Conservation (phyloP, 805 yeast species). For the Yarrowia sp. region DNA sequence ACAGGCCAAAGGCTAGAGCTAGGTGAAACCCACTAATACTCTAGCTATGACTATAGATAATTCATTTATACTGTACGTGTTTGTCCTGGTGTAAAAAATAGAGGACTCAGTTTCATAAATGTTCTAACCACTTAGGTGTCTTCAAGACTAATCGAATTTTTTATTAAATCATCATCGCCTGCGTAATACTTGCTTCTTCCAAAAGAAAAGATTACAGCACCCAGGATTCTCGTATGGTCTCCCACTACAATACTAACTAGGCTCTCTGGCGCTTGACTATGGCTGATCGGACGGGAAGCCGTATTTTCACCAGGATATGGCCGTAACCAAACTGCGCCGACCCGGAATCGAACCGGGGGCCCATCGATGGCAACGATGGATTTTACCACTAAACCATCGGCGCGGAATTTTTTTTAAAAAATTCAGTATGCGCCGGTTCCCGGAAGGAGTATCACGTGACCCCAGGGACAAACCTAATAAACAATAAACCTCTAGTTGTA, state of each 20-base stretch:
- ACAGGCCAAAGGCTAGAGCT: background rate
- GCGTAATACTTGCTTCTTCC: background rate
- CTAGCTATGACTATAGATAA: background rate
- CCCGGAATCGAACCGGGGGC: slow-evolving; percentile 25
- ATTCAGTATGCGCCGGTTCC: background rate
- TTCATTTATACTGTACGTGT: background rate
- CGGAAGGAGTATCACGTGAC: background rate
- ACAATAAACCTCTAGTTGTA: too few relatives aligned
- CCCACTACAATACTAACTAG: slow-evolving; percentile 25
- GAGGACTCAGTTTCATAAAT: slow-evolving; percentile 19
- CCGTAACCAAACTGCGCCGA: slow-evolving; percentile 24
- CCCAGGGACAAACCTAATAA: too few relatives aligned
- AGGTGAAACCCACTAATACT: background rate
- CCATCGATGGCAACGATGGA: slow-evolving; percentile 25
- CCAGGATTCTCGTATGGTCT: slow-evolving; percentile 26
- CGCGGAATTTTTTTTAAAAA: background rate
- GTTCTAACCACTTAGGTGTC: slow-evolving; percentile 24
- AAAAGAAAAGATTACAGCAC: slow-evolving; percentile 24
- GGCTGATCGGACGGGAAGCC: slow-evolving; percentile 26
- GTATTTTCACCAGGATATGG: slow-evolving; percentile 26
- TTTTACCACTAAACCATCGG: slow-evolving; percentile 24
- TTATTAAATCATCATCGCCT: slow-evolving; percentile 12
- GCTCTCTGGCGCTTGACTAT: slow-evolving; percentile 26
- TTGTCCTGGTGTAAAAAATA: background rate
- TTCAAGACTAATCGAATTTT: slow-evolving; percentile 25